phyloP scores from a whole-genome alignment of 306 rosid species.

The Coriaria nepalensis region DNA sequence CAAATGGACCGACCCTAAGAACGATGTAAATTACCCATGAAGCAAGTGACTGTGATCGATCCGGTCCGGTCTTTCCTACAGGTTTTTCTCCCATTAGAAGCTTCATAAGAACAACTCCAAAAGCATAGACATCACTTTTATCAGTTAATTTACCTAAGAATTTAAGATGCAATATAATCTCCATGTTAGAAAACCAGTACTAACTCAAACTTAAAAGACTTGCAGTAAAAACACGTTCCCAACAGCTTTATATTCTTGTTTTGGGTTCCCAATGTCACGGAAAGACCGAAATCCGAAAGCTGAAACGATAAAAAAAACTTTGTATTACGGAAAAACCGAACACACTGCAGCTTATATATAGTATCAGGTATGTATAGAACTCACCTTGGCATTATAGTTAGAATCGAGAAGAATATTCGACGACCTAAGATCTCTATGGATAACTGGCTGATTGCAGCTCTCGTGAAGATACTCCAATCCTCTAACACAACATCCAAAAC shows the following conservation, averaged over 20 bases:
- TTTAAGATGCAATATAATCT: background rate
- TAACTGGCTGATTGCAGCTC: conserved; percentile 64
- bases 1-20: background rate
- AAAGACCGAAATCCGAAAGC: conserved; percentile 80
- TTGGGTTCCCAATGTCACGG: conserved; percentile 49
- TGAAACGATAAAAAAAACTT: conserved; percentile 33
- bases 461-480: conserved; percentile 90
- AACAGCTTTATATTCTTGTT: conserved; percentile 55
- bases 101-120: conserved; percentile 79
- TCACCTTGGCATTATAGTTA: conserved; percentile 70
- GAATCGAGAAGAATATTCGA: conserved; percentile 82
- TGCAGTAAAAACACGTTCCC: conserved; percentile 17
- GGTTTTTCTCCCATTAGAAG: conserved; percentile 71
- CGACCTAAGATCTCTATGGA: conserved; percentile 66
- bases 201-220: background rate
- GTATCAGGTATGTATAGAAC: conserved; percentile 1
- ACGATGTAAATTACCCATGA: conserved; percentile 51
- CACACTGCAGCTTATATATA: no score
- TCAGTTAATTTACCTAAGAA: conserved; percentile 77
- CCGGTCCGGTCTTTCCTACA: conserved; percentile 37
- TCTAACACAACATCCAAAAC: conserved; percentile 17
- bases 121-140: conserved; percentile 85
- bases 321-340: conserved; percentile 2
- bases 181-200: conserved; percentile 1
- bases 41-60: conserved; percentile 52